Evolutionary conservation across 768 basidiomycete genomes (phyloP), one percentile per base, ranked within the genome.

Genomic region (Suillus discolor): DNA sequence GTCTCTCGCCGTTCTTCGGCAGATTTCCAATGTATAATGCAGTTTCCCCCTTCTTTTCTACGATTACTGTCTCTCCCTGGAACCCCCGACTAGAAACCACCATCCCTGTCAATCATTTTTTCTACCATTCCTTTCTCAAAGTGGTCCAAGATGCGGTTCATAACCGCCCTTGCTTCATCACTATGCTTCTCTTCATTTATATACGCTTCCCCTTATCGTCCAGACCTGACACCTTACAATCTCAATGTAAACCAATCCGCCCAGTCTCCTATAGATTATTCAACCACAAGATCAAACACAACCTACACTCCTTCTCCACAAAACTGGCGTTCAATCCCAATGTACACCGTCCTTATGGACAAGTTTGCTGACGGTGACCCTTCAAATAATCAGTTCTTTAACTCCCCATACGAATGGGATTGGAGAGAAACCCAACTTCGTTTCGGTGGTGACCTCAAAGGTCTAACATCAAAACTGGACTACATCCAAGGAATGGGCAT

Each of bases 351-450:
- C 71, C 88, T 97, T 61, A 77, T 96, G 69, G 96, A 97, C 84
- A 97, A 97, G 79, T 97, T 93, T 73, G 94, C 94, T 16, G 94
- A 97, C 71, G 96, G 96, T 1, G 92, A 95, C 74, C 96, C 96
- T 4, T 79, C 87, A 53, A 97, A 97, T 74, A 96, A 97, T 75
- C 93, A 97, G 81, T 96, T 81, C 77, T 97, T 95, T 73, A 83
- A 82, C 34, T 87, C 93, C 28, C 82, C 84, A 74, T 94, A 81
- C 76, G 96, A 97, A 75, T 87, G 83, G 73, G 96, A 97, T 79
- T 89, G 88, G 81, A 83, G 90, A 66, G 96, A 97, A 77, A 94
- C 93, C 0, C 93, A 96, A 72, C 84, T 97, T 20, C 89, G 96
- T 51, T 92, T 85, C 67, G 96, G 96, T 62, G 96, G 96, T 62